Percentiles rank a stretch among this genome's conserved stretches.
Evolutionary conservation across 2,329 filamentous ascomycete species (phyloP).

Genomic region (Diaporthe vexans): DNA sequence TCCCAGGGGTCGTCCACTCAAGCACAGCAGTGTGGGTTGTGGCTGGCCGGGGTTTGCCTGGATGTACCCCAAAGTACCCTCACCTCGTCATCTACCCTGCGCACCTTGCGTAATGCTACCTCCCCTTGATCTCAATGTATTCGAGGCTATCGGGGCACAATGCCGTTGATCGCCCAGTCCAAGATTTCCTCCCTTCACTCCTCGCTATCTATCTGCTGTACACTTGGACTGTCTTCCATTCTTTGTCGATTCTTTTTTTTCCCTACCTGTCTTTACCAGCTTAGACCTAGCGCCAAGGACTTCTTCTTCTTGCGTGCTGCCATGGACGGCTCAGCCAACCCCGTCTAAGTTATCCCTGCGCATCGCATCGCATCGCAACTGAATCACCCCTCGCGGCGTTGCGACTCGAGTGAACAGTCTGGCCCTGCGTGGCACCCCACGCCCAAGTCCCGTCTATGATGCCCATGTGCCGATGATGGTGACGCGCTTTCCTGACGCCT

Average conservation of each 20-base stretch:
- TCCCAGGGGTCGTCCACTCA: constrained; percentile 14
- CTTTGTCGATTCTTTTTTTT: neutral
- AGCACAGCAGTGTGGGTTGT: neutral
- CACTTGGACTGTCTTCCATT: neutral
- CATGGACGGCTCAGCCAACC: constrained; percentile 1
- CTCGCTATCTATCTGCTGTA: neutral
- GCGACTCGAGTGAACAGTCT: constrained; percentile 6
- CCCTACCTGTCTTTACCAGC: neutral
- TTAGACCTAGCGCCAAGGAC: neutral
- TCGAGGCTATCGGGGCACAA: constrained; percentile 12
- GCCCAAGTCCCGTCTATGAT: constrained; percentile 17
- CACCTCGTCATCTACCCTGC: constrained; percentile 11
- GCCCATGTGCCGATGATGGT: constrained; percentile 27
- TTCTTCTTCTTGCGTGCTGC: neutral
- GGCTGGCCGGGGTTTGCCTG: neutral
- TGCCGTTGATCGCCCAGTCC: constrained; percentile 10
- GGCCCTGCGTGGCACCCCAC: constrained; percentile 25
- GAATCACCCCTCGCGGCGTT: neutral
- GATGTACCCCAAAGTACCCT: constrained; percentile 12
- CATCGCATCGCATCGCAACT: neutral
- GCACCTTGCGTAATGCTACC: constrained; percentile 18
- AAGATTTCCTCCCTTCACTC: constrained; percentile 19
- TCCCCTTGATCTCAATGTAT: constrained; percentile 25
- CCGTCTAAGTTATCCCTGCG: constrained; percentile 23
- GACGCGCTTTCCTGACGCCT: constrained; percentile 22